Evolutionary conservation across 1,284 basidiomycete genomes (phyloP), one percentile per base, ranked within the genome.

Genomic region (Flammula alnicola): DNA sequence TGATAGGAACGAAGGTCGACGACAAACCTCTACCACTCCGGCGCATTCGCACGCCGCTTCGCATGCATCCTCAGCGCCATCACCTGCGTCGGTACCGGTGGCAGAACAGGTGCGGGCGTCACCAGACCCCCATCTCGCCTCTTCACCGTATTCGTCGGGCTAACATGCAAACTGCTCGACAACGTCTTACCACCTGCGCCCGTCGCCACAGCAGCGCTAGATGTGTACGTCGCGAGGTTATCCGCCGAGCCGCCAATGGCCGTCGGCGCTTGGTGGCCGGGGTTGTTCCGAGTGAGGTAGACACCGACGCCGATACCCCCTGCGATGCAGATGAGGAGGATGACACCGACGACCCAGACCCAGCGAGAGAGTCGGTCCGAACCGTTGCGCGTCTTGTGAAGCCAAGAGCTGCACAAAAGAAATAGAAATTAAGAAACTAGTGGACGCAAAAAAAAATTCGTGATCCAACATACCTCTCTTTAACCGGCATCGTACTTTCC

Each of bases 191-290:
- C 47, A 8, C 44, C 45, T 2, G 50, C 41, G 12, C 53, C 43
- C 10, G 57, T 39, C 6, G 52, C 7, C 19, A 41, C 25, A 4
- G 25, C 44, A 11, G 23, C 44, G 49, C 17, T 10, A n/a, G n/a
- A n/a, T n/a, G n/a, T n/a, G n/a, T n/a, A n/a, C 36, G 53, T 26
- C 8, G 64, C 62, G 35, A 64, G 56, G 57, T 87, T 76, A 47
- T 78, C 69, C n/a, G 79, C 85, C 46, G 76, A 78, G 11, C 88
- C 88, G 27, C 88, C 89, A 42, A 91, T 65, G 4, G 80, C 80
- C 7, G 70, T 81, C 2, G 88, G 88, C 4, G 65, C 68, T 31
- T 74, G 69, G 58, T 83, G 73, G 26, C 68, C 61, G 2, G 77
- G 60, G 4, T 67, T 67, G 40, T 77, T 78, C 57, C 83, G 80